Evolutionary conservation across 2,329 filamentous ascomycete species (phyloP), one percentile per base, ranked within the genome.

Genomic region (Taxawa tesnikishii): DNA sequence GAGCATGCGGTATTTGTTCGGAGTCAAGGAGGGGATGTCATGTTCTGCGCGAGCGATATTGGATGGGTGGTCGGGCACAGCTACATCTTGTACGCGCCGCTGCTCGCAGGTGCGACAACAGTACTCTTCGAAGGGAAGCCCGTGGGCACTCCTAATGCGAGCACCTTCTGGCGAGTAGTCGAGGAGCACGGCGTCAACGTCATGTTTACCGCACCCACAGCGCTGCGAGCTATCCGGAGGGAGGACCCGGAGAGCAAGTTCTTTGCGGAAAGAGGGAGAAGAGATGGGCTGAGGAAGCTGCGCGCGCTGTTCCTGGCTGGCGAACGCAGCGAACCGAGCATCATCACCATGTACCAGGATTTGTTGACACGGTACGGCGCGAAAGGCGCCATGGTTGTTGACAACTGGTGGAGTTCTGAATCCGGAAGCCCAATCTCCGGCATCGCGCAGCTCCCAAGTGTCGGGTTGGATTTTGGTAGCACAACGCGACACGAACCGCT

Each of bases 51-150:
- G 1, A 83, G 78, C 10, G 87, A 96, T 49, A 88, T 94, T 35
- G 88, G 87, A 18, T 94, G 87, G 88, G 83, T 87, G 0, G 83
- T 90, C 0, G 83, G 83, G 3, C 75, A 85, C 50, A 80, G 75
- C 5, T 94, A 90, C 51, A 94, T 94, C 40, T 64, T 94, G 9
- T 94, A 94, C 49, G 87, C 75, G 4, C 87, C 87, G 9, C 70
- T 96, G 5, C 70, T 94, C 2, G 74, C 79, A 1, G 87, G 87
- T 4, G 85, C 87, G 2, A 78, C 85, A 1, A 93, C 84, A 0
- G 73, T 94, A 1, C 64, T 94, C 0, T 94, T 85, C 53, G 87
- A 94, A 58, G 88, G 87, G n/a, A 94, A 94, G 44, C 87, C 87
- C 0, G 67, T 94, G 9, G 85, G 85, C 4, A 94, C 85, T 0